Conservation (phyloP, 2,329 filamentous ascomycete species). For the Paradendryphiella salina region DNA sequence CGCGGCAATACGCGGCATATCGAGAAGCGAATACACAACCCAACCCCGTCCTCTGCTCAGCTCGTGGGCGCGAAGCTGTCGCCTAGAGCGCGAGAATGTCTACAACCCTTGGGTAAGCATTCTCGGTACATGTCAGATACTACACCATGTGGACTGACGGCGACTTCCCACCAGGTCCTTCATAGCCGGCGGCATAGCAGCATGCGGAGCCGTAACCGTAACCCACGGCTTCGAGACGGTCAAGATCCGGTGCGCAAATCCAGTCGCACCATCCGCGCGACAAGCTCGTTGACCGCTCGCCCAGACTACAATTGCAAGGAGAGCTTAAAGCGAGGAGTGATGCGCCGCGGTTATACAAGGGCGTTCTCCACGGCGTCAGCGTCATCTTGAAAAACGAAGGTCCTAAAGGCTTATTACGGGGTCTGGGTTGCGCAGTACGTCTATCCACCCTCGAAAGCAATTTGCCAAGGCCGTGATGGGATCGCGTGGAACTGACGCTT, state of each 20-base stretch:
- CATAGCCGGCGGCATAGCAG: constrained; percentile 92
- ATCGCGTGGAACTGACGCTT: constrained; percentile 13
- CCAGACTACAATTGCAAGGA: constrained; percentile 90
- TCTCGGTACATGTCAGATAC: not conserved
- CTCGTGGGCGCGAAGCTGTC: not conserved
- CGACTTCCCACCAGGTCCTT: constrained; percentile 66
- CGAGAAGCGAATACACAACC: not conserved
- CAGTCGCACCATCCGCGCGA: not conserved
- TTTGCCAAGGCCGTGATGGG: not conserved
- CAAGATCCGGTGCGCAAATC: constrained; percentile 78
- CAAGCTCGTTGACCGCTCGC: constrained; percentile 23
- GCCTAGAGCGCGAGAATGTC: constrained; percentile 45
- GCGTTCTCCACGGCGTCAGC: constrained; percentile 85
- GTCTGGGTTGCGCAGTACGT: constrained; percentile 76
- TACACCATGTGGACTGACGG: not conserved
- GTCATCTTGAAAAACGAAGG: constrained; percentile 94
- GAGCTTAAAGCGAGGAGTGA: constrained; percentile 86
- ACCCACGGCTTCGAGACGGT: constrained; percentile 98
- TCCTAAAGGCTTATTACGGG: constrained; percentile 79
- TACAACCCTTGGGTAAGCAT: constrained; percentile 52
- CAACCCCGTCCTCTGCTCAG: not conserved
- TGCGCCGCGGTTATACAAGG: constrained; percentile 85
- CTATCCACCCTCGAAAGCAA: not conserved
- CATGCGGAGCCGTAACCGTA: constrained; percentile 94
- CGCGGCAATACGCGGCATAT: constrained; percentile 5